Conservation (phyloP, 139 green algal species). For the Volvox africanus region DNA sequence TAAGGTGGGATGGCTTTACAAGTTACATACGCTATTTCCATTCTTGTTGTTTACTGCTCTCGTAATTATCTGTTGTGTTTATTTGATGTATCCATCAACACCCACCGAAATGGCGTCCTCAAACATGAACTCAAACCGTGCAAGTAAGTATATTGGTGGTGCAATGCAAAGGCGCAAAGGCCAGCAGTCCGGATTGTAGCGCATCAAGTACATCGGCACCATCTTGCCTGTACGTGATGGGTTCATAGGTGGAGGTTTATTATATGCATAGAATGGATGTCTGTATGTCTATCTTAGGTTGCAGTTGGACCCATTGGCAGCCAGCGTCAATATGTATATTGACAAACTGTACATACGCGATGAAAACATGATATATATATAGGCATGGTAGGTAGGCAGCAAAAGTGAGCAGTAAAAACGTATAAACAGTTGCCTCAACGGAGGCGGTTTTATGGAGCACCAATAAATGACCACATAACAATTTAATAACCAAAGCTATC, state of each 20-base stretch:
- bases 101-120: constrained; percentile 36
- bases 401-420: too few relatives aligned
- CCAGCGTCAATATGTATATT: neutral
- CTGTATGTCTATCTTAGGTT: neutral
- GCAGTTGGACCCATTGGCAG: neutral
- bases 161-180: neutral
- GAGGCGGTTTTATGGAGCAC: too few relatives aligned
- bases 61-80: neutral
- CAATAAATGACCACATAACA: too few relatives aligned
- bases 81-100: neutral
- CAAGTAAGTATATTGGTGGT: constrained; percentile 29
- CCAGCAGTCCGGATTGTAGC: constrained; percentile 32
- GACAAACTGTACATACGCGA: neutral
- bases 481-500: too few relatives aligned
- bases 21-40: too few relatives aligned
- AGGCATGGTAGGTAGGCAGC: too few relatives aligned
- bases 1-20: too few relatives aligned
- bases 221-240: constrained; percentile 33
- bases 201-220: constrained; percentile 8
- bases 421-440: too few relatives aligned
- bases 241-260: neutral
- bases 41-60: neutral
- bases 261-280: neutral
- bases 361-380: neutral
- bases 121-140: constrained; percentile 45